Base-by-base conservation (phyloP, 345 rosid genomes). In the Eucalyptus curtisii region DNA sequence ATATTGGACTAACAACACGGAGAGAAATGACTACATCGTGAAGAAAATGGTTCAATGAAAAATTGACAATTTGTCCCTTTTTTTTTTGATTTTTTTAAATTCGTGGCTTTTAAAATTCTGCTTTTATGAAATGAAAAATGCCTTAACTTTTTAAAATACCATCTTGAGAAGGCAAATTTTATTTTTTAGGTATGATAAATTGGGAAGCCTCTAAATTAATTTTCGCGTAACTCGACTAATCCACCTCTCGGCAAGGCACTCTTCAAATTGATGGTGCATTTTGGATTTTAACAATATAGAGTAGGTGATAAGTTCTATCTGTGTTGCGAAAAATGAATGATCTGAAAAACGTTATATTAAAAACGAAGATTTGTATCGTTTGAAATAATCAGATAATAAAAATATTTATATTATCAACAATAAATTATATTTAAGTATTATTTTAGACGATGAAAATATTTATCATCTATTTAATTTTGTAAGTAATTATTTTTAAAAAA, bases 271-370 rank as follows among this genome's bases (percentile, higher is more conserved):
- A 30, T 33, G 80, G 44, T 0, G 2, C 2, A 68, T 68, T 68
- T 10, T 10, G 80, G 44, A 71, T 71, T 33, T 33, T 71, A 17
- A 1, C 25, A 4, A 33, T 44, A 2, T 12, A 7, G 0, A 19
- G 12, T 19, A 10, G 45, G 45, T 6, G 5, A 37, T 2, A 25
- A 25, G 30, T 0, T 30, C 4, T 1, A 16, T 30, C 12, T 27
- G 5, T 30, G 0, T 61, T 1, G 0, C 0, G 1, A 0, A 27
- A 61, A 30, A 61, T 61, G 0, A 61, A 27, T 12, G 8, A 27
- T 61, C 0, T 6, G 2, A 61, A 61, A 59, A 27, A 27, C 0
- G 1, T 27, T 61, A 27, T 27, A 5, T 11, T 27, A 61, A 13
- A 27, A 61, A 12, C 0, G 4, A 61, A 27, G 2, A 6, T 31